Percentiles rank a stretch among this genome's conserved stretches.
phyloP scores from a whole-genome alignment of 768 basidiomycete species.

The Neoboletus brunneissimus region DNA sequence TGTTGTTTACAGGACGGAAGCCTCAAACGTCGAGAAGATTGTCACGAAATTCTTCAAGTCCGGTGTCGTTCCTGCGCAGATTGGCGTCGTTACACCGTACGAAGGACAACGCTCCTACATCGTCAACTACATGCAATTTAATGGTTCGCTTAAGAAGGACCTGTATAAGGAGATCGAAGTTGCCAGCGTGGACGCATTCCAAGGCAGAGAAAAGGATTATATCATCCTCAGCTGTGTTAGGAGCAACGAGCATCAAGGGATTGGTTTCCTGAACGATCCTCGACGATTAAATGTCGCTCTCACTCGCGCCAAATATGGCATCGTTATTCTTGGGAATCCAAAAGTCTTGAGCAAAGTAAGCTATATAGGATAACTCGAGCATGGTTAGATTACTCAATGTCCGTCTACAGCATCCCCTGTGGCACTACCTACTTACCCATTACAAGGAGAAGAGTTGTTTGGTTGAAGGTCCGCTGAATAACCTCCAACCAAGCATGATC shows the following conservation, averaged over 20 bases:
- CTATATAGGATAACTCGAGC: slow-evolving; percentile 4
- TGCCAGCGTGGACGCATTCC: slow-evolving; percentile 98
- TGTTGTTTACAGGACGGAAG: slow-evolving; percentile 71
- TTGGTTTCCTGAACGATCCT: slow-evolving; percentile 98
- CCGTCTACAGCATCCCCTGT: slow-evolving; percentile 79
- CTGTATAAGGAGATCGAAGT: slow-evolving; percentile 99
- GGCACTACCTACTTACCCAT: slow-evolving; percentile 97
- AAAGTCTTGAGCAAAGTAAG: slow-evolving; percentile 97
- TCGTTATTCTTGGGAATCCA: slow-evolving; percentile 99
- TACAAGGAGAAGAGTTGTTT: slow-evolving; percentile 95
- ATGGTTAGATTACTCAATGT: slow-evolving; percentile 10
- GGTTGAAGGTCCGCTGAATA: slow-evolving; percentile 95
- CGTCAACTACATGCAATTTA: slow-evolving; percentile 99
- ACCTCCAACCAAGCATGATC: slow-evolving; percentile 97
- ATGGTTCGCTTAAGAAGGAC: slow-evolving; percentile 98
- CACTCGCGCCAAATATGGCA: slow-evolving; percentile 96
- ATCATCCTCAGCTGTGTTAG: slow-evolving; percentile 97
- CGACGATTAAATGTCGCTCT: slow-evolving; percentile 94
- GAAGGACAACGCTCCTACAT: slow-evolving; percentile 98
- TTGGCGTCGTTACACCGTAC: slow-evolving; percentile 98
- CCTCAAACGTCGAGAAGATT: slow-evolving; percentile 99
- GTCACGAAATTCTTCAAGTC: slow-evolving; percentile 99
- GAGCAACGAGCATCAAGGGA: slow-evolving; percentile 99
- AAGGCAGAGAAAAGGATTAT: slow-evolving; percentile 99
- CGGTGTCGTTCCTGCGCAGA: slow-evolving; percentile 91